These are phyloP conservation scores for Camelina neglecta DNA, from an alignment of 345 rosid species.

Conservation along the genomic window DNA sequence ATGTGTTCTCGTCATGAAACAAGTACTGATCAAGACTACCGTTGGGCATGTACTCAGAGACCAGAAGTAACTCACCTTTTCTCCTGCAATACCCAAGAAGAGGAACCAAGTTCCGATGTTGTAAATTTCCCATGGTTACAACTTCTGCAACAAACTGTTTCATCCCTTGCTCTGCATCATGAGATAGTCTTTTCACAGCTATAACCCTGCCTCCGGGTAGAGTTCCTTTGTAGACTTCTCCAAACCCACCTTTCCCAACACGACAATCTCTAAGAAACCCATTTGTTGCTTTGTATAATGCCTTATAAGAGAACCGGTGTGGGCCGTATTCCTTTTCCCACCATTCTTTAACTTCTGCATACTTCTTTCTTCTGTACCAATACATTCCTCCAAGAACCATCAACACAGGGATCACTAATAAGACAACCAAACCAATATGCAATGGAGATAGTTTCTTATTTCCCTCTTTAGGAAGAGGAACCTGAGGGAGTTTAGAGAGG, in stretches of 20 bases:
- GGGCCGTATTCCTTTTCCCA: slow-evolving; percentile 55
- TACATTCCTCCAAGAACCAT: slow-evolving; percentile 32
- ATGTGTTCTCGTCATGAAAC: slow-evolving; percentile 17
- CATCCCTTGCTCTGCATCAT: slow-evolving; percentile 51
- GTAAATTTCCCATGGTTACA: slow-evolving; percentile 48
- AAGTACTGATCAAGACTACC: slow-evolving; percentile 53
- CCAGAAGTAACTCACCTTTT: slow-evolving; percentile 48
- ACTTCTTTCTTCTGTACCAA: slow-evolving; percentile 40
- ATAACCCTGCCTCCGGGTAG: slow-evolving; percentile 37
- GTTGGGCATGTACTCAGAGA: slow-evolving; percentile 51
- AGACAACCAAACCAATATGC: slow-evolving; percentile 31
- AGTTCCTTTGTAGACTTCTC: slow-evolving; percentile 52
- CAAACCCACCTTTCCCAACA: slow-evolving; percentile 55
- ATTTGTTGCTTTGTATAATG: slow-evolving; percentile 49
- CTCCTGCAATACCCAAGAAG: slow-evolving; percentile 54
- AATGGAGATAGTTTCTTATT: slow-evolving; percentile 18
- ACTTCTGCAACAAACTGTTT: slow-evolving; percentile 57
- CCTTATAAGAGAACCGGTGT: slow-evolving; percentile 47
- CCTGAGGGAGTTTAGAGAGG: slow-evolving; percentile 55
- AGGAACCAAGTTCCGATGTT: slow-evolving; percentile 55
- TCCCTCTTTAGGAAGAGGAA: slow-evolving; percentile 47
- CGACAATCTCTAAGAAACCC: slow-evolving; percentile 51
- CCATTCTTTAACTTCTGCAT: slow-evolving; percentile 45
- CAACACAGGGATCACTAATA: slow-evolving; percentile 20
- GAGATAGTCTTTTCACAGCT: slow-evolving; percentile 57